These are phyloP conservation scores for Suhomyces sp. DNA, from an alignment of 805 yeast species.

Conservation along the genomic window DNA sequence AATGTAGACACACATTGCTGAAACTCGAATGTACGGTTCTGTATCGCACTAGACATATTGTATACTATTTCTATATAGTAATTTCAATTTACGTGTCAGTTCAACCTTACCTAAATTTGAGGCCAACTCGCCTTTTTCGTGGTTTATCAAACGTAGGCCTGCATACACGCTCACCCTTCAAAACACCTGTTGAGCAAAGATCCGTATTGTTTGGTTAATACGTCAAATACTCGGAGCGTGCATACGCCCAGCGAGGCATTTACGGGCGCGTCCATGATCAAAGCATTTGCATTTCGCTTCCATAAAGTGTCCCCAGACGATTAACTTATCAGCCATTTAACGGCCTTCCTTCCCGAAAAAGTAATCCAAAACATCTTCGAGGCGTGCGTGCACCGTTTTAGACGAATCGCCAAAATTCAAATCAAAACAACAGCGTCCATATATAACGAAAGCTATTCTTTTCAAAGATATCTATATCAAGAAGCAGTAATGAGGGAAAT, in stretches of 20 bases:
- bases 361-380: slow-evolving; percentile 4
- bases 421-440: slow-evolving; percentile 6
- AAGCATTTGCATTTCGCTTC: background rate
- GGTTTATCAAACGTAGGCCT: background rate
- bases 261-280: background rate
- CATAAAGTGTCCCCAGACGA: background rate
- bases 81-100: background rate
- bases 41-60: slow-evolving; percentile 35
- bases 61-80: background rate
- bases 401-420: slow-evolving; percentile 11
- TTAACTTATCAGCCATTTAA: background rate
- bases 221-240: background rate
- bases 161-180: background rate
- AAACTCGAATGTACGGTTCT: slow-evolving; percentile 89
- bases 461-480: background rate
- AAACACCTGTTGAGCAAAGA: background rate
- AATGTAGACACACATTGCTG: slow-evolving; percentile 84
- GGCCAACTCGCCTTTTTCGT: background rate
- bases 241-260: background rate
- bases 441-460: slow-evolving; percentile 5
- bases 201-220: background rate
- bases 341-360: slow-evolving; percentile 1
- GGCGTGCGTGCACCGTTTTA: slow-evolving; percentile 18
- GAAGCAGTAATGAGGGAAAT: slow-evolving; percentile 26
- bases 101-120: background rate